These are phyloP conservation scores for Arabidopsis lyrata DNA, from an alignment of 441 rosid genomes.

Conservation along the genomic window DNA sequence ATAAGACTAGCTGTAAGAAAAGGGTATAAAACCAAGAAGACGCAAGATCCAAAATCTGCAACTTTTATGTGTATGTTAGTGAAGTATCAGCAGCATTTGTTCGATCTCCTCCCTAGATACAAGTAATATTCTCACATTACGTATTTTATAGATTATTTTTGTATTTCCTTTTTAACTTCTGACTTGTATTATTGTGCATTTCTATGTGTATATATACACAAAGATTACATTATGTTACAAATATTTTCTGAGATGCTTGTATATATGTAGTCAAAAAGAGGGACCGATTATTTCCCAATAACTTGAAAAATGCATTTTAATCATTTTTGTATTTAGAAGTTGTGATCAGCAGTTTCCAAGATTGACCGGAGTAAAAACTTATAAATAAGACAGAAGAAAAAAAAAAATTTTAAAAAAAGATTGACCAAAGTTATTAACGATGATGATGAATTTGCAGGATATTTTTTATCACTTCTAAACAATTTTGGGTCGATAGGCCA, in stretches of 20 bases:
- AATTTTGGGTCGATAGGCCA: conserved; percentile 9
- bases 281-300: neutral
- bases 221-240: neutral
- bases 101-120: conserved; percentile 33
- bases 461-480: neutral
- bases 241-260: neutral
- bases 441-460: neutral
- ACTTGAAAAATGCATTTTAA: neutral
- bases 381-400: too few relatives aligned
- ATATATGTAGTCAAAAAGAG: conserved; percentile 1
- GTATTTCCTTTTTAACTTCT: neutral
- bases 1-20: conserved; percentile 22
- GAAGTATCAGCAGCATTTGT: conserved; percentile 43
- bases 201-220: conserved; percentile 19
- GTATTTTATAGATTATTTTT: conserved; percentile 25
- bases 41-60: conserved; percentile 51
- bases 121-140: conserved; percentile 38
- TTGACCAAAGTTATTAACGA: neutral
- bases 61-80: conserved; percentile 46
- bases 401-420: too few relatives aligned
- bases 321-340: neutral
- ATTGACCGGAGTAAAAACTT: too few relatives aligned
- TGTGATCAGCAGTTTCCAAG: conserved; percentile 17
- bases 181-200: conserved; percentile 40
- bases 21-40: conserved; percentile 45